phyloP scores from a whole-genome alignment of 176 grass and related monocot species.

The Calamus simplicifolius region DNA sequence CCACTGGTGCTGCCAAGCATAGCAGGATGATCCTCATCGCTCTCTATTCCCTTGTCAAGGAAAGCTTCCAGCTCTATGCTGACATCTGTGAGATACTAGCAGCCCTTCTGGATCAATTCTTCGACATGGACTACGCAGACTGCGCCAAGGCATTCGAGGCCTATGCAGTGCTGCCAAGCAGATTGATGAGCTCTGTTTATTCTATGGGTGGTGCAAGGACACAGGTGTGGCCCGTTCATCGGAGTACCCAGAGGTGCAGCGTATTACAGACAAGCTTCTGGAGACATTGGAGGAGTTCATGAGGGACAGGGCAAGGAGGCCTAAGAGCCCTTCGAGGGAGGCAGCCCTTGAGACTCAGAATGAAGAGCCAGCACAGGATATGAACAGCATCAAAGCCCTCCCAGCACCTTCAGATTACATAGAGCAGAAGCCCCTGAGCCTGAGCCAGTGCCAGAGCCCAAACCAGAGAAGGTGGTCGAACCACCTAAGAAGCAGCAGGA shows the following conservation, averaged over 20 bases:
- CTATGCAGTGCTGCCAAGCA: constrained; percentile 50
- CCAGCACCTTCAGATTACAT: constrained; percentile 8
- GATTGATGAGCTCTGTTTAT: constrained; percentile 41
- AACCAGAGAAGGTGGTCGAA: background rate
- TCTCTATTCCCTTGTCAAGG: constrained; percentile 29
- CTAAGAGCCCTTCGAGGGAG: constrained; percentile 24
- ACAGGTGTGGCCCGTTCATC: constrained; percentile 36
- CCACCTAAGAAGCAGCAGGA: constrained; percentile 3
- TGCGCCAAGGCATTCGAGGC: constrained; percentile 70
- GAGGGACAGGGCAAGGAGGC: constrained; percentile 30
- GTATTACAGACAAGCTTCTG: constrained; percentile 47
- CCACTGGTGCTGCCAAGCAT: constrained; percentile 34
- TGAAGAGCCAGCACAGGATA: constrained; percentile 19
- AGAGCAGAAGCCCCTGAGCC: constrained; percentile 22
- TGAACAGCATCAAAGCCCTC: constrained; percentile 16
- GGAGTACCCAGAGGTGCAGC: constrained; percentile 51
- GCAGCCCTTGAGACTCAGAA: constrained; percentile 3
- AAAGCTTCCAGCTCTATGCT: constrained; percentile 44
- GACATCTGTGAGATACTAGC: constrained; percentile 46
- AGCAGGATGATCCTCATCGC: constrained; percentile 46
- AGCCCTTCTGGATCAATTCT: constrained; percentile 60
- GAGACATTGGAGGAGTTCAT: constrained; percentile 68
- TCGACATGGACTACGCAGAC: constrained; percentile 63
- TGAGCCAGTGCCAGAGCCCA: background rate
- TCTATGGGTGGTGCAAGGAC: constrained; percentile 58